Base-by-base conservation (phyloP, 169 alveolate genomes). In the Plasmodium vivax region DNA sequence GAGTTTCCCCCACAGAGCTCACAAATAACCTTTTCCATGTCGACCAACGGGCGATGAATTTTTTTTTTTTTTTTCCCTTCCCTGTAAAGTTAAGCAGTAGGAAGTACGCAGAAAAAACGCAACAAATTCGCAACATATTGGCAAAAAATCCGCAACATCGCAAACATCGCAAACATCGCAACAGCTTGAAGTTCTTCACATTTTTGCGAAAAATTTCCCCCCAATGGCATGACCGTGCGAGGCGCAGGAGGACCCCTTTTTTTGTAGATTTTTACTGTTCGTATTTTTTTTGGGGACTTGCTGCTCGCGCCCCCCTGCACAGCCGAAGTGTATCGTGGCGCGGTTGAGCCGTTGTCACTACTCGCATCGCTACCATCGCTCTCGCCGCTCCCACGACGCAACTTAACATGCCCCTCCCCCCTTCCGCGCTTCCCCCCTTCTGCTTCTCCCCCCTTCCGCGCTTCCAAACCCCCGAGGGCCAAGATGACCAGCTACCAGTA, bases 401-500 rank as follows among this genome's bases (percentile, higher is more conserved):
- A 23, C 27, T 23, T 23, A 23, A 23, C 27, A 23, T 23, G 27
- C 27, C 27, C 27, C 27, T 23, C 27, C 27, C 0, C 27, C 27
- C 27, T 23, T 23, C 0, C 27, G 27, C 27, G 27, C 27, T 23
- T 23, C 27, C 27, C 27, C 27, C 27, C 27, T 23, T 23, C 27
- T 23, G 27, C 27, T 23, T 23, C 27, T 23, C 27, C 27, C 0
- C 27, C 27, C 27, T 23, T 23, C 27, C 27, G 27, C 27, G 27
- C 27, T 23, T 23, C 27, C 27, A 0, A 23, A 23, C 27, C 27
- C 27, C 27, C 27, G 27, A 23, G 27, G 27, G 27, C 27, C 27
- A 85, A 75, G 51, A 85, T 85, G 93, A 85, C 93, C 75, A 85
- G 93, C 38, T 85, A 85, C 80, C 93, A 85, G 32, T 85, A 74